Percentiles rank a stretch among this genome's conserved stretches.
Evolutionary conservation across 306 rosid genomes (phyloP).

Genomic region (Benincasa hispida): DNA sequence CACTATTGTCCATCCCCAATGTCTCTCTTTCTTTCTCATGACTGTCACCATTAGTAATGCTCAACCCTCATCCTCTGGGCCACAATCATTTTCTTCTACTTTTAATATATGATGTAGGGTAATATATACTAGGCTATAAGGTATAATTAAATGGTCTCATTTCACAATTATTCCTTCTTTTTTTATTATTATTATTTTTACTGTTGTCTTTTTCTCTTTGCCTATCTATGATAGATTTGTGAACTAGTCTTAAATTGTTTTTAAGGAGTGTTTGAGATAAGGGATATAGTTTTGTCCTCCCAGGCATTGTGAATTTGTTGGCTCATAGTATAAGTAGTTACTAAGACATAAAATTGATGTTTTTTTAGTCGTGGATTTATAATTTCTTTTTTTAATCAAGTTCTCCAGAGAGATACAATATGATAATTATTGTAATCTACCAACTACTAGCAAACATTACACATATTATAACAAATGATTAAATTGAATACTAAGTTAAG

Average conservation of each 20-base stretch:
- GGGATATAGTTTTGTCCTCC: too few relatives aligned
- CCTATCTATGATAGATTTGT: background rate
- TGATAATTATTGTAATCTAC: background rate
- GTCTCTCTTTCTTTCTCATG: background rate
- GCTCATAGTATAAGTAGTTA: too few relatives aligned
- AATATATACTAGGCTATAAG: background rate
- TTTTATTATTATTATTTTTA: background rate
- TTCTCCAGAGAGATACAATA: background rate
- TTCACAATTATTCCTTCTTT: background rate
- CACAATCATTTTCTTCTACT: background rate
- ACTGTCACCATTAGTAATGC: background rate
- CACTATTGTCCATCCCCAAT: background rate
- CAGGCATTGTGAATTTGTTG: too few relatives aligned
- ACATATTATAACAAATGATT: background rate
- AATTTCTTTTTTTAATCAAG: too few relatives aligned
- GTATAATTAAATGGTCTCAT: background rate
- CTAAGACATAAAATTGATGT: too few relatives aligned
- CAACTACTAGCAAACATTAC: background rate
- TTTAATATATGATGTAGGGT: background rate
- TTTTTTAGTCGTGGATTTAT: too few relatives aligned
- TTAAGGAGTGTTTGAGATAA: too few relatives aligned
- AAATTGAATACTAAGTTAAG: background rate
- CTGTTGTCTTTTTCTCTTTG: too few relatives aligned
- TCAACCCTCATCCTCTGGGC: background rate
- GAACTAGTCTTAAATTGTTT: background rate